Conservation (phyloP, 2,329 filamentous ascomycete species). For the Penicillium sp. region DNA sequence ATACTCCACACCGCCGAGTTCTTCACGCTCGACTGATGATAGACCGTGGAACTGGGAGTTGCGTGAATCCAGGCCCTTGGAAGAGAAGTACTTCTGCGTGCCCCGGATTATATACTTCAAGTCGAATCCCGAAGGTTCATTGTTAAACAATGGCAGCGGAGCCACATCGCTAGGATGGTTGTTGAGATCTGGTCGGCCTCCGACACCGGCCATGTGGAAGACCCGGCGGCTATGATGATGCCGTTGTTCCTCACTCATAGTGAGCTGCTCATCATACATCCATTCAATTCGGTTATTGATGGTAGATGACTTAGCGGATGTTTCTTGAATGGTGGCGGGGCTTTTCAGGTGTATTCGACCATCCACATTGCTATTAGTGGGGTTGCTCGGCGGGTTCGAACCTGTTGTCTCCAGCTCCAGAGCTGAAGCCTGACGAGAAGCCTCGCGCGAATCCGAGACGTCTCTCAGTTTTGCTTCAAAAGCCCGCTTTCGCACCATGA, state of each 20-base stretch:
- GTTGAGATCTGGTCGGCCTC: conserved; percentile 33
- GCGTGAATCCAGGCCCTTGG: conserved; percentile 38
- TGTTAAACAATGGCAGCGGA: conserved; percentile 20
- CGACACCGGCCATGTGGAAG: conserved; percentile 37
- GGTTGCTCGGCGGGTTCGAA: neutral
- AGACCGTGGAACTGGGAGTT: conserved; percentile 53
- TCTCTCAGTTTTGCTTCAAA: conserved; percentile 62
- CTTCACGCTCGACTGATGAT: conserved; percentile 42
- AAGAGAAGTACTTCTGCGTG: conserved; percentile 32
- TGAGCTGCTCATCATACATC: conserved; percentile 33
- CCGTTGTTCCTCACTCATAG: conserved; percentile 20
- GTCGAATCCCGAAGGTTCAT: conserved; percentile 18
- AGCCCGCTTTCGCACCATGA: conserved; percentile 58
- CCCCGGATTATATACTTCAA: conserved; percentile 26
- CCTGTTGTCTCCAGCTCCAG: conserved; percentile 6
- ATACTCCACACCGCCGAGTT: conserved; percentile 46
- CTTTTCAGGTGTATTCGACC: conserved; percentile 2
- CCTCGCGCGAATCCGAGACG: conserved; percentile 44
- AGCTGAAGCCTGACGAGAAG: conserved; percentile 9
- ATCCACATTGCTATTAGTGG: neutral
- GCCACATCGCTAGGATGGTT: conserved; percentile 34
- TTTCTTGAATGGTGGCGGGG: conserved; percentile 1
- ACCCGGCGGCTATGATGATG: conserved; percentile 28
- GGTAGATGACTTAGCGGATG: neutral
- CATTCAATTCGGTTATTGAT: conserved; percentile 22